These are phyloP conservation scores for Coelastrella sp. DNA, from an alignment of 139 green algal species.

Conservation along the genomic window DNA sequence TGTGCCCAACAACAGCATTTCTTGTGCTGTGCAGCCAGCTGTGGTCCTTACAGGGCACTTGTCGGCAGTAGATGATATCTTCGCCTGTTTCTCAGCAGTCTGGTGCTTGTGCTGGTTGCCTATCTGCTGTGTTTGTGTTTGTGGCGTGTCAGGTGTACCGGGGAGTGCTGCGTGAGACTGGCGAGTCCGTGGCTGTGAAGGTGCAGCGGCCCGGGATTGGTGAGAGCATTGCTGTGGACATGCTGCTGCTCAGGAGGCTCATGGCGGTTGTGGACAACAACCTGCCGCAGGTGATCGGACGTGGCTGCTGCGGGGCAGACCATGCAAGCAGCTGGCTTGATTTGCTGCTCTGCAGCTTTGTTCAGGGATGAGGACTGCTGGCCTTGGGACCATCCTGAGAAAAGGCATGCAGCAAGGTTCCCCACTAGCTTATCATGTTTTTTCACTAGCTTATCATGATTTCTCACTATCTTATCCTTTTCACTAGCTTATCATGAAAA, in stretches of 20 bases:
- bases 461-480: too few relatives aligned
- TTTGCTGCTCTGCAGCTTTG: neutral
- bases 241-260: constrained; percentile 91
- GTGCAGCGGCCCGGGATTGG: constrained; percentile 95
- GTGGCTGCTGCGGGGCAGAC: neutral
- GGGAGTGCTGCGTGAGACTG: constrained; percentile 73
- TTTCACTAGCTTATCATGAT: too few relatives aligned
- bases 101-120: neutral
- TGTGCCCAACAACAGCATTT: too few relatives aligned
- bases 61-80: neutral
- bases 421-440: too few relatives aligned
- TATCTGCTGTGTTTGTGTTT: neutral
- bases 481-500: too few relatives aligned
- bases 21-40: neutral
- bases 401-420: too few relatives aligned
- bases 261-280: constrained; percentile 80
- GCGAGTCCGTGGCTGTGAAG: constrained; percentile 94
- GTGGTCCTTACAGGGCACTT: neutral
- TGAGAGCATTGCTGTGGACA: constrained; percentile 93
- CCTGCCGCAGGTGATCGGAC: constrained; percentile 49
- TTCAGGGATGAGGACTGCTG: too few relatives aligned
- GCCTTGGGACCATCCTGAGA: too few relatives aligned
- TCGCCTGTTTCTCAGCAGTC: neutral
- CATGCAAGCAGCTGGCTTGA: neutral
- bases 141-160: constrained; percentile 83